Evolutionary conservation across 73 alveolate genomes (phyloP), one percentile per base, ranked within the genome.

Genomic region (Urostyla sp.): DNA sequence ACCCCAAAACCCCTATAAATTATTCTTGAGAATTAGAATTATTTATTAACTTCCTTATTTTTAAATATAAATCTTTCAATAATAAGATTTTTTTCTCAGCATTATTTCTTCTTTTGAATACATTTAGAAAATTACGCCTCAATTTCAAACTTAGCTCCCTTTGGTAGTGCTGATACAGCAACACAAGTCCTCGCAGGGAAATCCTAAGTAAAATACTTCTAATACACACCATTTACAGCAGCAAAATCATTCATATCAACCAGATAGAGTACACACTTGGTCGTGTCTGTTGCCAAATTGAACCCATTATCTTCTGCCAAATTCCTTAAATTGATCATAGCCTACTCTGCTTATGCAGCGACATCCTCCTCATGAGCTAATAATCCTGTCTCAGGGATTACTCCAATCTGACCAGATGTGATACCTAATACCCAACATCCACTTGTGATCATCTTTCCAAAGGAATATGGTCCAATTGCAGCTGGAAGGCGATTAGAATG

Each of bases 131-230:
- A 51, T 15, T 63, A 55, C 6, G 75, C 75, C 40, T 89, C 95
- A 20, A 89, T 72, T 44, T 89, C 95, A 26, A 84, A 85, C 40
- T 49, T 40, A 18, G 80, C 92, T 11, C 95, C 95, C 27, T 67
- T 69, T 0, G 95, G 93, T 51, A 89, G 82, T 82, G 89, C 67
- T 49, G 61, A 45, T 30, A 89, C 91, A 24, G 93, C 95, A 38
- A 89, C 67, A 37, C 95, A 89, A 26, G 90, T 83, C 66, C 95
- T 75, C 0, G 95, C 95, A 8, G 95, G 95, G 35, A 60, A 72
- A n/a, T 74, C 88, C 5, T 72, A 82, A 2, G 53, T 50, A 51
- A 75, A 85, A 92, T 75, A 89, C 73, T 75, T 85, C 27, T 51
- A 82, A 69, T 89, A 89, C n/a, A 85, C 90, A 20, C 63, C 91